These are phyloP conservation scores for Apiotrichum sp. DNA, from an alignment of 1,284 basidiomycete species.

Conservation along the genomic window DNA sequence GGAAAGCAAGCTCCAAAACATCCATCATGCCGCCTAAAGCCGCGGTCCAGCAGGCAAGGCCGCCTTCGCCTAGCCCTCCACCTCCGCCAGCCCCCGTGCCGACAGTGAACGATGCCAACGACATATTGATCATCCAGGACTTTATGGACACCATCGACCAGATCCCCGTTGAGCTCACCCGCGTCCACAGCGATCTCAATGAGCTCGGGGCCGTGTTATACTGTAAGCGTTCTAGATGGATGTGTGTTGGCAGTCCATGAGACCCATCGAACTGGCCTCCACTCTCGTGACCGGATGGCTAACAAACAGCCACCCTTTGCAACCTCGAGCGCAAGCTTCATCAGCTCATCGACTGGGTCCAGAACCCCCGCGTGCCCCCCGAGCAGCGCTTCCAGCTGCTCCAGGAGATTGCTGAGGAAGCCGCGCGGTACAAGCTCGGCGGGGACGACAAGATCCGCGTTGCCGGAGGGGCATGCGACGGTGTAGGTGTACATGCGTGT, in stretches of 20 bases:
- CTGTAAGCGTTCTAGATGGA: conserved; percentile 42
- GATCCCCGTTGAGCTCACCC: conserved; percentile 87
- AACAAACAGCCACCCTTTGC: conserved; percentile 58
- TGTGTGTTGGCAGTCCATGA: conserved; percentile 55
- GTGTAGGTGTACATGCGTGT: conserved; percentile 45
- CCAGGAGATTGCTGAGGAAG: conserved; percentile 89
- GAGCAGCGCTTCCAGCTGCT: conserved; percentile 80
- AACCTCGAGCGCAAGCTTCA: conserved; percentile 72
- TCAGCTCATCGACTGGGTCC: conserved; percentile 64
- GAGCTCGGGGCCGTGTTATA: conserved; percentile 97
- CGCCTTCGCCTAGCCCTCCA: conserved; percentile 52
- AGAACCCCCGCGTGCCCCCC: conserved; percentile 61
- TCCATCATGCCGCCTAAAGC: conserved; percentile 36
- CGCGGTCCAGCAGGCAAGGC: conserved; percentile 14
- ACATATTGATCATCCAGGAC: conserved; percentile 57
- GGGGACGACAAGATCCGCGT: conserved; percentile 99
- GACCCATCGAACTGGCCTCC: background rate
- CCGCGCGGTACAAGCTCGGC: conserved; percentile 81
- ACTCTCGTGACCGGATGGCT: background rate
- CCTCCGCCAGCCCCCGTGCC: conserved; percentile 52
- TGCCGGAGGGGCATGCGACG: conserved; percentile 88
- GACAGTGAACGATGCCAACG: conserved; percentile 38
- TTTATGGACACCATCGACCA: conserved; percentile 89
- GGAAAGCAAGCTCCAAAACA: no score
- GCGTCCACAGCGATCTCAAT: conserved; percentile 88